A percentile compares a stretch with the other conserved stretches of the same genome.
These are phyloP conservation scores for Peziza echinospora DNA, from an alignment of 495 filamentous ascomycete species.

Conservation along the genomic window DNA sequence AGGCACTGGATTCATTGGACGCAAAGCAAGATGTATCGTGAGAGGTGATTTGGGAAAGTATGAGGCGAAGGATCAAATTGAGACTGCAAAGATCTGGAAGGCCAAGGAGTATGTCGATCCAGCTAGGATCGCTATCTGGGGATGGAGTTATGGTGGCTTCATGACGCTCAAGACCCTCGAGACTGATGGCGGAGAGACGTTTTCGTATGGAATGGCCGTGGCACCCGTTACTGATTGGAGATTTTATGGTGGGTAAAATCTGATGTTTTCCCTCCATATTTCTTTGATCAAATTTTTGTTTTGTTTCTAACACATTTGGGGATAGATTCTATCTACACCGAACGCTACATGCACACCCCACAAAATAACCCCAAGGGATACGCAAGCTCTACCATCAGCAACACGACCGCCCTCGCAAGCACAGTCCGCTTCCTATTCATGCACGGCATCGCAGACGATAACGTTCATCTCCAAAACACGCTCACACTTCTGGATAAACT, in stretches of 20 bases:
- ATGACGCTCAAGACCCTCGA: slow-evolving; percentile 94
- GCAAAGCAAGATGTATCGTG: slow-evolving; percentile 57
- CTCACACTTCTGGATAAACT: slow-evolving; percentile 68
- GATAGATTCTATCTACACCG: slow-evolving; percentile 77
- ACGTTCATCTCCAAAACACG: slow-evolving; percentile 89
- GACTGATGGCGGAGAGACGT: slow-evolving; percentile 68
- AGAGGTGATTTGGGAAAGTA: slow-evolving; percentile 66
- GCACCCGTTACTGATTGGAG: slow-evolving; percentile 95
- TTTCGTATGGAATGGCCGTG: slow-evolving; percentile 92
- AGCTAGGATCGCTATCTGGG: slow-evolving; percentile 76
- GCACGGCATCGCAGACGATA: slow-evolving; percentile 89
- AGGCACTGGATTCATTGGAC: slow-evolving; percentile 78
- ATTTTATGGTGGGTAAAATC: slow-evolving; percentile 40
- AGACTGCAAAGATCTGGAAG: slow-evolving; percentile 69
- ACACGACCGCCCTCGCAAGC: slow-evolving; percentile 42
- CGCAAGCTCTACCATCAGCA: slow-evolving; percentile 45
- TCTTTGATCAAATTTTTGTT: not conserved
- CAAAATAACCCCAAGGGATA: slow-evolving; percentile 63
- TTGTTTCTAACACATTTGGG: not conserved
- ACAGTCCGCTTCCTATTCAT: slow-evolving; percentile 80
- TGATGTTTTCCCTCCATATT: not conserved
- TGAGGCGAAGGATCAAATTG: slow-evolving; percentile 81
- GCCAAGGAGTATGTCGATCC: slow-evolving; percentile 65
- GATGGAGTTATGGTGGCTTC: slow-evolving; percentile 94
- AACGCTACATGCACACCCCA: slow-evolving; percentile 87